Evolutionary conservation across 78 protist species (phyloP).

Genomic region (Dictyostelium capitatum): DNA sequence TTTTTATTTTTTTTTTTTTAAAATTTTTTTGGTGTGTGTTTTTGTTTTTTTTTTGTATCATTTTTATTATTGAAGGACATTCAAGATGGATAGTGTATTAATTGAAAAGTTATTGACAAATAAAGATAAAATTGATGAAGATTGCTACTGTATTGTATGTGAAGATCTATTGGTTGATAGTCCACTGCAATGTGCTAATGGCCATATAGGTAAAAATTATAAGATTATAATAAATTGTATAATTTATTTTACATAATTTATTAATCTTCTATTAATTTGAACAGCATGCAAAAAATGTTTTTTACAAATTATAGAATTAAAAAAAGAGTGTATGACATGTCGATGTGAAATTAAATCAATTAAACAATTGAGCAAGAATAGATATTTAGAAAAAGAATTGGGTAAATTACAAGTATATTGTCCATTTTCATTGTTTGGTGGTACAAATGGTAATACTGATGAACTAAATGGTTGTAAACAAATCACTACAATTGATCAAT

Average conservation of each 20-base stretch:
- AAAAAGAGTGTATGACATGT: conserved; percentile 2
- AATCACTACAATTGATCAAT: neutral
- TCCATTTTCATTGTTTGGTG: neutral
- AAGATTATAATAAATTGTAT: no score
- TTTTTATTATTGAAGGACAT: no score
- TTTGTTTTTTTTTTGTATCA: no score
- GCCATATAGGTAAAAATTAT: neutral
- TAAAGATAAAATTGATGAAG: neutral
- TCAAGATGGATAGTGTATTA: no score
- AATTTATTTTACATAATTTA: no score
- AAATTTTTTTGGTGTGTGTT: no score
- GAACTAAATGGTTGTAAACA: conserved; percentile 1
- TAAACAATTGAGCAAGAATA: neutral
- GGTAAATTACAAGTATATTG: neutral
- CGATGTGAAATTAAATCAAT: conserved; percentile 12
- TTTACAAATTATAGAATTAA: neutral
- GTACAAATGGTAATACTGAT: neutral
- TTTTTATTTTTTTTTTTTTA: no score
- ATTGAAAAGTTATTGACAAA: no score
- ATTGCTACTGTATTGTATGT: neutral
- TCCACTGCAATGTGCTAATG: neutral
- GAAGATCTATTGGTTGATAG: neutral
- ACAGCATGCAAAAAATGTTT: conserved; percentile 8
- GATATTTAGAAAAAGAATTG: conserved; percentile 19
- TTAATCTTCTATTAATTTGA: no score